Evolutionary conservation across 805 yeast genomes (phyloP), one percentile per base, ranked within the genome.

Genomic region (Wickerhamiella spandovensis): DNA sequence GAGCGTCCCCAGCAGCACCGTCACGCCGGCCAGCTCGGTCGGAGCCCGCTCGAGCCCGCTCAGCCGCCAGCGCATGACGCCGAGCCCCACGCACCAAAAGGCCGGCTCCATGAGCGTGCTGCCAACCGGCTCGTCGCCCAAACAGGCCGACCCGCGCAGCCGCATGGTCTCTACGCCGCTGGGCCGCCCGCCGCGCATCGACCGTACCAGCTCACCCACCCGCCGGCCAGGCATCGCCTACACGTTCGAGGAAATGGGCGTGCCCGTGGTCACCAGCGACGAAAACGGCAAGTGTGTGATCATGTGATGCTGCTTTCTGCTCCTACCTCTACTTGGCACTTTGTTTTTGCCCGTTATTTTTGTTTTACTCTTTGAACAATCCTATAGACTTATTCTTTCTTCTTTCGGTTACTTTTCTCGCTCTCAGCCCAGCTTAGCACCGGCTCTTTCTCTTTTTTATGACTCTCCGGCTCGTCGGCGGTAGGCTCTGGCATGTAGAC

Each of bases 161-260:
- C 22, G 43, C n/a, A 39, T 39, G 30, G 46, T 43, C 12, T 23
- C 23, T 3, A 17, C 30, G 35, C 39, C 39, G 20, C 30, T 24
- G 15, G 41, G 37, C 3, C 21, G 22, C n/a, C n/a, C 43, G 13
- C 48, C 48, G 20, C 21, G 30, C 38, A 17, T 35, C 7, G 23
- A 22, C 15, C 30, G 38, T 23, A 18, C 41, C 30, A 35, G 15
- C 10, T 37, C 48, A 38, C 25, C 35, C 25, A 32, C 17, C 22
- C 48, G 56, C n/a, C 48, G 47, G 50, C 60, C 60, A 10, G 60
- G 60, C 20, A 58, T 57, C 8, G 57, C 61, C 4, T 56, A 57
- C 46, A 57, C 60, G 15, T 59, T 59, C 47, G 63, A 59, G 48
- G 60, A 58, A 18, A 59, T 59, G 63, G 63, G 63, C 38, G 48